Evolutionary conservation across 2,329 filamentous ascomycete species (phyloP).

Genomic region (Aureobasidium sp.): DNA sequence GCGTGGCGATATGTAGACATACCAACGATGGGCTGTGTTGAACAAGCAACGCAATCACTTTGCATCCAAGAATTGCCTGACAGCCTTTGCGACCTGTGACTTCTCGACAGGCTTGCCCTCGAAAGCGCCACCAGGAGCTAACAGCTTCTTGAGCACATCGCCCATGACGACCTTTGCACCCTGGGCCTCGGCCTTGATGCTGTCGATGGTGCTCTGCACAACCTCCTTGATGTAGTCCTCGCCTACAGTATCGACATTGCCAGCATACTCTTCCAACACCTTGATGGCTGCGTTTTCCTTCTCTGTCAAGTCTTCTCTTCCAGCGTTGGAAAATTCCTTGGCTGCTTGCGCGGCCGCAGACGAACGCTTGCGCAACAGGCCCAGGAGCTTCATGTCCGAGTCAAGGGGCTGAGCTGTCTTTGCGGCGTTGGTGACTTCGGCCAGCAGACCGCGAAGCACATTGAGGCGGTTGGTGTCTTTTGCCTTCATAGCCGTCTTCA

Average conservation of each 20-base stretch:
- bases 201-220: constrained; percentile 46
- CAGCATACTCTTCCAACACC: constrained; percentile 58
- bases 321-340: constrained; percentile 55
- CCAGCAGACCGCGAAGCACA: constrained; percentile 60
- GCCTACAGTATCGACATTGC: constrained; percentile 49
- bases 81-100: constrained; percentile 50
- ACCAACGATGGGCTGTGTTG: background rate
- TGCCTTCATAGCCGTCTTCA: constrained; percentile 41
- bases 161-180: constrained; percentile 47
- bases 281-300: constrained; percentile 60
- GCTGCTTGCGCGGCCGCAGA: constrained; percentile 51
- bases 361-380: constrained; percentile 57
- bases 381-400: constrained; percentile 61
- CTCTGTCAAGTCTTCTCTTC: constrained; percentile 58
- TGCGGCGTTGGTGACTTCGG: constrained; percentile 64
- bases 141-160: constrained; percentile 55
- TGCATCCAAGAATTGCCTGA: constrained; percentile 37
- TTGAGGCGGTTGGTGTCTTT: constrained; percentile 52
- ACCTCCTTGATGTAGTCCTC: constrained; percentile 50
- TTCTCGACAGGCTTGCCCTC: constrained; percentile 59
- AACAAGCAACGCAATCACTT: background rate
- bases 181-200: constrained; percentile 36
- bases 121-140: constrained; percentile 43
- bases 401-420: constrained; percentile 63
- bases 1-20: background rate